A percentile compares a stretch with the other conserved stretches of the same genome.
phyloP scores from a whole-genome alignment of 2,329 filamentous ascomycete species.

The Trichoderma sp. region DNA sequence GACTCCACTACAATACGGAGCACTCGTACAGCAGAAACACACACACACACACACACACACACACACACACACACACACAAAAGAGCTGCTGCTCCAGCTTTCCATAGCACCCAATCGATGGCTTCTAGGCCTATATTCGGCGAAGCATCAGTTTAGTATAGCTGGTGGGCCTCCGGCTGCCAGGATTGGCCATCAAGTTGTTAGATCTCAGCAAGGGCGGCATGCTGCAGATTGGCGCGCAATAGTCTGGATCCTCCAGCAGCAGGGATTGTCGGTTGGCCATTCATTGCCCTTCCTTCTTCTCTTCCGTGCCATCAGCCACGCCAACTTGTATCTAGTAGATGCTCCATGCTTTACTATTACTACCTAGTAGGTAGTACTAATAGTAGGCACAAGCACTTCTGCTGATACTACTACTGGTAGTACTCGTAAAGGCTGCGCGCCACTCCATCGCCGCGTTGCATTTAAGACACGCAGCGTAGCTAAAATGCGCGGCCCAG shows the following conservation, averaged over 20 bases:
- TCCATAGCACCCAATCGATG: neutral
- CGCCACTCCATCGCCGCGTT: conserved; percentile 6
- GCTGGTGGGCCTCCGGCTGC: neutral
- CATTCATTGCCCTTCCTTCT: neutral
- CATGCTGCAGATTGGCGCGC: conserved; percentile 24
- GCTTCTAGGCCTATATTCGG: conserved; percentile 9
- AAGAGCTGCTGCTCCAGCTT: neutral
- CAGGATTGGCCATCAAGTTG: conserved; percentile 17
- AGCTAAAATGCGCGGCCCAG: neutral
- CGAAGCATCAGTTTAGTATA: conserved; percentile 3
- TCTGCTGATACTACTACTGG: neutral
- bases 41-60: too few relatives aligned
- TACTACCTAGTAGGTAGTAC: too few relatives aligned
- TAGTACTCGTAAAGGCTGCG: neutral
- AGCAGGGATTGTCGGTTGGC: neutral
- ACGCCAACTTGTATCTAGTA: neutral
- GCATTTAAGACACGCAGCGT: neutral
- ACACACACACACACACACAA: too few relatives aligned
- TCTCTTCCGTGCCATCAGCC: neutral
- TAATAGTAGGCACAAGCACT: neutral
- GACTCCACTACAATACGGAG: neutral
- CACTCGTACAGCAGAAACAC: neutral
- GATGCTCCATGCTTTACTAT: neutral
- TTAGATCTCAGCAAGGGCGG: conserved; percentile 6
- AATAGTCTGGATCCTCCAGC: conserved; percentile 19